Evolutionary conservation across 2,329 filamentous ascomycete species (phyloP).

Genomic region (Fusarium oligoseptatum): DNA sequence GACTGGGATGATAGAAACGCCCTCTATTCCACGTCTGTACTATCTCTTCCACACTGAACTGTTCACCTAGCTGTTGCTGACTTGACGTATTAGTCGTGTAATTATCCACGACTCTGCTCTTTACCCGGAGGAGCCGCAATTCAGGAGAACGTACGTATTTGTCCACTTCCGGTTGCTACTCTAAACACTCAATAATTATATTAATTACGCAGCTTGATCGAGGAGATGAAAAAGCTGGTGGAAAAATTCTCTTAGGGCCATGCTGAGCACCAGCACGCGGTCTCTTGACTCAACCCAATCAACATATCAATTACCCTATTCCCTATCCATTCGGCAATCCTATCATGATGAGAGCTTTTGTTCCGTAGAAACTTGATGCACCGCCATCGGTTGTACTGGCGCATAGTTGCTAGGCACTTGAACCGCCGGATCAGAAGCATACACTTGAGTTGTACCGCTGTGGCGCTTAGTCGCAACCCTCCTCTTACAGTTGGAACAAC

Average conservation of each 20-base stretch:
- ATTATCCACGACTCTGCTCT: background rate
- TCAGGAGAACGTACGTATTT: background rate
- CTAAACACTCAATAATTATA: background rate
- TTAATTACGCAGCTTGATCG: background rate
- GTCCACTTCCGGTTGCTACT: background rate
- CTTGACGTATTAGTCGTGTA: background rate
- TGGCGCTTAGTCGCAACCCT: conserved; percentile 1
- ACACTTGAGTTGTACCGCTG: background rate
- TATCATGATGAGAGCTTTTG: background rate
- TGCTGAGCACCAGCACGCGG: background rate
- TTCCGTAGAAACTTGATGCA: background rate
- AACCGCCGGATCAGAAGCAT: background rate
- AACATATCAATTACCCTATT: background rate
- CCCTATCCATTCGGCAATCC: background rate
- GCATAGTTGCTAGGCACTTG: background rate
- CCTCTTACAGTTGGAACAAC: conserved; percentile 3
- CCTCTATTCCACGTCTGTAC: background rate
- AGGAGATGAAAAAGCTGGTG: background rate
- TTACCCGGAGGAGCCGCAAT: background rate
- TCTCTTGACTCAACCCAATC: background rate
- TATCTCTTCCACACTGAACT: background rate
- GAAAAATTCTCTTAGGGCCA: background rate
- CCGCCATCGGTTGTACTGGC: background rate
- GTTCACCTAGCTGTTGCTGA: background rate
- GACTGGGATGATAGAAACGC: background rate